Percentiles rank a stretch among this genome's conserved stretches.
Evolutionary conservation across 257 asterid species (phyloP).

Genomic region (Solanum dulcamara): DNA sequence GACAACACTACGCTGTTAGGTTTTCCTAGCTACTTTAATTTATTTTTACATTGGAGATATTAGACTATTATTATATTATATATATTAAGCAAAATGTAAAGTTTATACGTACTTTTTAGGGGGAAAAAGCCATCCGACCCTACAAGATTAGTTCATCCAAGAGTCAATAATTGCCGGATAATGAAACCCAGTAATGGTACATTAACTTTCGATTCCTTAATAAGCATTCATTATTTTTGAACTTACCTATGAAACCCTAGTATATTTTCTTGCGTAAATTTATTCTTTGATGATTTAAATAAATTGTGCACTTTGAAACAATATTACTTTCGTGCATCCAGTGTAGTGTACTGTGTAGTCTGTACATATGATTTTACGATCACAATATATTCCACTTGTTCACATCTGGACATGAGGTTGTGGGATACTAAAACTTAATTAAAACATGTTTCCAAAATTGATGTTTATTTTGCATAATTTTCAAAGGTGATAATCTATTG

Average conservation of each 20-base stretch:
- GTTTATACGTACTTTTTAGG: not conserved
- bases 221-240: not conserved
- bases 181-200: not conserved
- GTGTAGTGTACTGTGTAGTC: not conserved
- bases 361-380: not conserved
- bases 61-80: not conserved
- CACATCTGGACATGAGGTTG: not conserved
- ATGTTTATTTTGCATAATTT: too few relatives aligned
- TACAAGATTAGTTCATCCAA: not conserved
- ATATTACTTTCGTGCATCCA: not conserved
- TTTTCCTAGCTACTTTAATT: not conserved
- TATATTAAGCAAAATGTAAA: not conserved
- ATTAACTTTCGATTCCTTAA: too few relatives aligned
- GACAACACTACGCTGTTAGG: not conserved
- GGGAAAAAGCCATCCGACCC: not conserved
- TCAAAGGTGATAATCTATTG: too few relatives aligned
- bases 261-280: not conserved
- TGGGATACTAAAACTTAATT: not conserved
- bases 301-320: not conserved
- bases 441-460: not conserved
- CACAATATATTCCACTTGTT: too few relatives aligned
- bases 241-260: not conserved
- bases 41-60: not conserved
- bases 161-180: not conserved
- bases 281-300: not conserved